These are phyloP conservation scores for Eudorina sp. DNA, from an alignment of 139 green algal genomes.

Conservation along the genomic window DNA sequence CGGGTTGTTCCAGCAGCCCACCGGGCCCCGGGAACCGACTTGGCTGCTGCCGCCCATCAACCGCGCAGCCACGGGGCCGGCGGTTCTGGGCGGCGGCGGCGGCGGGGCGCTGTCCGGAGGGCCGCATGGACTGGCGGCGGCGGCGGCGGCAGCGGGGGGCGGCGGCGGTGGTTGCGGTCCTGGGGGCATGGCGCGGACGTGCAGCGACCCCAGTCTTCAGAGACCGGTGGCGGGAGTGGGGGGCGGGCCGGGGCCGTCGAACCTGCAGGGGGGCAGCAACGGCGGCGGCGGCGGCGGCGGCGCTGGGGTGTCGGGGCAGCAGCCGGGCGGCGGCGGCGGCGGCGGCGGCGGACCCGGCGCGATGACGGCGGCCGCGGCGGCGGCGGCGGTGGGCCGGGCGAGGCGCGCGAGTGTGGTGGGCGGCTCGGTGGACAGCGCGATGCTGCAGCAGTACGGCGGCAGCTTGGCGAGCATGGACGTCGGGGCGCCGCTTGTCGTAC, in stretches of 20 bases:
- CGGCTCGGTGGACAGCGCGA: neutral
- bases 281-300: neutral
- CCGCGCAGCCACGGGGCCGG: neutral
- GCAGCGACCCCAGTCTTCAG: neutral
- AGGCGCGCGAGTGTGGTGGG: neutral
- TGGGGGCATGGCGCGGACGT: neutral
- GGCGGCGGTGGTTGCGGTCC: neutral
- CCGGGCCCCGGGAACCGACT: neutral
- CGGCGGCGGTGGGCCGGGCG: neutral
- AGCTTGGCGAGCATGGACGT: neutral
- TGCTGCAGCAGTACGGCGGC: neutral
- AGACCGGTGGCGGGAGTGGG: too few relatives aligned
- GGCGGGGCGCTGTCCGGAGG: neutral
- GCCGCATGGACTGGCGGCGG: neutral
- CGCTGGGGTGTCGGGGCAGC: neutral
- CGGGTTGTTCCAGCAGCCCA: neutral
- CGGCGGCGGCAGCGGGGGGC: neutral
- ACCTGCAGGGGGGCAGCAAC: neutral
- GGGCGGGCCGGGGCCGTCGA: too few relatives aligned
- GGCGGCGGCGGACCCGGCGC: neutral
- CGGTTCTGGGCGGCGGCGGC: neutral
- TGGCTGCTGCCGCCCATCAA: conserved; percentile 26
- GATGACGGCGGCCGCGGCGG: neutral
- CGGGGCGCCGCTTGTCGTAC: neutral
- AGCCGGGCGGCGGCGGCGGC: neutral